phyloP scores from a whole-genome alignment of 768 basidiomycete species.

The Russula sp. region DNA sequence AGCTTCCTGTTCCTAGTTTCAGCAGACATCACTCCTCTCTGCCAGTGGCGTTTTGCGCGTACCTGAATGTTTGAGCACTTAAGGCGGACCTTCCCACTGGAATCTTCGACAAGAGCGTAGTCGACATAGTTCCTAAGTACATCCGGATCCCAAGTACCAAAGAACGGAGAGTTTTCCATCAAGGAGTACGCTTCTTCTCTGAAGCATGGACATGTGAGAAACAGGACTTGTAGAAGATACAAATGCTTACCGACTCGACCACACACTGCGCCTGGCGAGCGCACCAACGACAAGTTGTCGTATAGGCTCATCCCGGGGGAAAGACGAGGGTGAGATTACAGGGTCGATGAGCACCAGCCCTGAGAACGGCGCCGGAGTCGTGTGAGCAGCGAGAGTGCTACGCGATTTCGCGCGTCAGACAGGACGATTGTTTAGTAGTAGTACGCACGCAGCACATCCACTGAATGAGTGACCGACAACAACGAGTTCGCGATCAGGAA shows the following conservation, averaged over 20 bases:
- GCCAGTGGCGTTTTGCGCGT: background rate
- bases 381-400: constrained; percentile 64
- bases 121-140: constrained; percentile 61
- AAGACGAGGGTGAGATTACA: constrained; percentile 45
- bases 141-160: constrained; percentile 63
- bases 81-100: constrained; percentile 47
- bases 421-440: constrained; percentile 3
- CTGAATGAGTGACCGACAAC: constrained; percentile 84
- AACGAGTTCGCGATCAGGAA: constrained; percentile 53
- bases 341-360: constrained; percentile 78
- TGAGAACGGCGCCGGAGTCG: constrained; percentile 63
- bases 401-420: background rate
- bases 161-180: constrained; percentile 61
- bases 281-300: constrained; percentile 42
- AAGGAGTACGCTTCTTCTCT: constrained; percentile 59
- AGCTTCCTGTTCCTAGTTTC: constrained; percentile 45
- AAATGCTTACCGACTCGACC: constrained; percentile 53
- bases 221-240: background rate
- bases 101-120: constrained; percentile 47
- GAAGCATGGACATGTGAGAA: background rate
- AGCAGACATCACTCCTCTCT: background rate
- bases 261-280: constrained; percentile 55
- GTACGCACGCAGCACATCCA: constrained; percentile 67
- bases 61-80: constrained; percentile 62
- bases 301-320: background rate